Evolutionary conservation across 768 basidiomycete genomes (phyloP).

Genomic region (Suillus subaureus): DNA sequence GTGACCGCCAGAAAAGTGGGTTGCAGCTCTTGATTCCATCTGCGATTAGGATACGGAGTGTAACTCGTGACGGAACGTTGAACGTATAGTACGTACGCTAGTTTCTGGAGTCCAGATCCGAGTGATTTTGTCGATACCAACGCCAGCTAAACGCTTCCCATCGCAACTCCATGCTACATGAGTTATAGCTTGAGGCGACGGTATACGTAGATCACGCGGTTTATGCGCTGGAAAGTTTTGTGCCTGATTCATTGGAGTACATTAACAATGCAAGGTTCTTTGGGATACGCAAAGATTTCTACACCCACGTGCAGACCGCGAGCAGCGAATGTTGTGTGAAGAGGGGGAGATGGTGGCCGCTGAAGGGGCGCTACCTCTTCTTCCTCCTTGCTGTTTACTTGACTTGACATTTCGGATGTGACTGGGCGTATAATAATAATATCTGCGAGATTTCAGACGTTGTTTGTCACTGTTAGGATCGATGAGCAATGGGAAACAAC

Average conservation of each 20-base stretch:
- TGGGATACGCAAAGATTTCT: neutral
- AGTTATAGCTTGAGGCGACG: constrained; percentile 64
- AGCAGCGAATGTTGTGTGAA: constrained; percentile 67
- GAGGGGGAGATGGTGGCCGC: constrained; percentile 71
- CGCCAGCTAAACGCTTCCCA: constrained; percentile 78
- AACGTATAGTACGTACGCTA: constrained; percentile 52
- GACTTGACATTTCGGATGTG: constrained; percentile 24
- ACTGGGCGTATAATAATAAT: neutral
- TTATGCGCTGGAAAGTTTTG: constrained; percentile 82
- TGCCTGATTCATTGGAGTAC: constrained; percentile 44
- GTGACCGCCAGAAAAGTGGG: constrained; percentile 69
- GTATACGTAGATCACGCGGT: constrained; percentile 71
- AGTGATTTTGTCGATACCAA: constrained; percentile 77
- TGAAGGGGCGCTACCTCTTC: constrained; percentile 59
- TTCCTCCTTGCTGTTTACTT: constrained; percentile 46
- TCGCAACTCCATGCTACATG: constrained; percentile 87
- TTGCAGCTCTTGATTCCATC: constrained; percentile 73
- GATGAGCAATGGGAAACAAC: constrained; percentile 15
- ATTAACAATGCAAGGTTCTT: constrained; percentile 16
- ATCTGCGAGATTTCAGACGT: neutral
- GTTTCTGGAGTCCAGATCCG: constrained; percentile 81
- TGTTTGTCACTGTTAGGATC: constrained; percentile 30
- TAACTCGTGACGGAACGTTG: neutral
- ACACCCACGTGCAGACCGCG: constrained; percentile 70
- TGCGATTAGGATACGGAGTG: constrained; percentile 26